These are phyloP conservation scores for Neocallimastix lanati DNA, from an alignment of 192 early-diverging fungal species.

Conservation along the genomic window DNA sequence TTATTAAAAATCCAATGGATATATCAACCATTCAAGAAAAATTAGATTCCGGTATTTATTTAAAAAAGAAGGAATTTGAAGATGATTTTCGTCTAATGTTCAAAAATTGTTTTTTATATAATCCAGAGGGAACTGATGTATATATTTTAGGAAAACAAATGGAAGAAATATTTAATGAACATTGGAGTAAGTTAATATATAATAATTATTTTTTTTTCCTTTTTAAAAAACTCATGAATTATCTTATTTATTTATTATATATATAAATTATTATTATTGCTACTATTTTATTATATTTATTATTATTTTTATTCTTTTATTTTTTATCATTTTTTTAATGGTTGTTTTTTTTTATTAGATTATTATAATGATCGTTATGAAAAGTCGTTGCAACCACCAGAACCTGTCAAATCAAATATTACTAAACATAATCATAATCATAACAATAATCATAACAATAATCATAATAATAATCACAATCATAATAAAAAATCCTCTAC, in stretches of 20 bases:
- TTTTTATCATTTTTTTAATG: no score
- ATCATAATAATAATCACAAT: background rate
- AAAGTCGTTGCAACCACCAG: background rate
- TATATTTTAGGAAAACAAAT: background rate
- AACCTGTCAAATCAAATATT: background rate
- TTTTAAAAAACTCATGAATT: no score
- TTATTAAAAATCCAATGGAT: slow-evolving; percentile 65
- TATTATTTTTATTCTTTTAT: background rate
- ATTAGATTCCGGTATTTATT: slow-evolving; percentile 16
- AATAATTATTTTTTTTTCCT: no score
- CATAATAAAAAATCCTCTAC: background rate
- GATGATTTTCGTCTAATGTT: background rate
- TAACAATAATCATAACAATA: no score
- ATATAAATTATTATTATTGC: no score
- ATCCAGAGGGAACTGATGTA: background rate
- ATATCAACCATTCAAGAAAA: slow-evolving; percentile 53
- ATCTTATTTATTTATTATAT: no score
- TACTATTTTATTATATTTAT: background rate
- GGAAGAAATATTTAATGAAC: background rate
- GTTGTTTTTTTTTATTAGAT: no score
- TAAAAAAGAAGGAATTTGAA: background rate
- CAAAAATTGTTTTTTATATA: background rate
- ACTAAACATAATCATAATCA: background rate
- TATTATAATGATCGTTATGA: background rate
- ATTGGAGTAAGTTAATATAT: background rate